Evolutionary conservation across 495 filamentous ascomycete species (phyloP), one percentile per base, ranked within the genome.

Genomic region (Xylaria sp.): DNA sequence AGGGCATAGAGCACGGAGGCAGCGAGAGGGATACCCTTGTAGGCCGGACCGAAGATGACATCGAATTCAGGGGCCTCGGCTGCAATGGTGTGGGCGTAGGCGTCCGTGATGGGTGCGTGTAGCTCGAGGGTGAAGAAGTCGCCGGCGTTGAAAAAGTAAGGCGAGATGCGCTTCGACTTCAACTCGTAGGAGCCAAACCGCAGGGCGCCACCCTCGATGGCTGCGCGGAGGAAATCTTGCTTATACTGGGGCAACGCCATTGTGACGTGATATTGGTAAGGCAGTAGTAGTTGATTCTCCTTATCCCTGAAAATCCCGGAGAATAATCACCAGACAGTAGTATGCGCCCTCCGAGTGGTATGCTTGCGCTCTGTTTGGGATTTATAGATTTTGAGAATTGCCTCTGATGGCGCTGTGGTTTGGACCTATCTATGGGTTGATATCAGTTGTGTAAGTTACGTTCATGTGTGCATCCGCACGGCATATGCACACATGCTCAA

Each of bases 81-180:
- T 2, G 83, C 77, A 57, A 97, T 90, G 61, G 93, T 88, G 57
- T 90, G 85, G 8, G 95, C 95, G 79, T 94, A 98, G 53, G 95
- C 93, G 53, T 87, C 84, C 67, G 90, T 86, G 71, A 96, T 89
- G 70, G 93, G 88, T 68, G 86, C 85, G 69, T 96, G 88, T 24
- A 97, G 88, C 70, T 89, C 83, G 33, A 89, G 91, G 29, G 88
- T 88, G 84, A 94, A 91, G 84, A 98, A 94, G 74, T 91, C 88
- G 41, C 93, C 93, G 21, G 94, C 93, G 81, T 96, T 97, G 90
- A 98, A 97, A 88, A 99, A 98, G 88, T 98, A 98, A n/a, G 96
- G 95, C 8, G 94, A 97, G 76, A 90, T 87, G 72, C 96, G 94
- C 74, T 92, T 91, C 67, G 95, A 97, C 82, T 99, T 99, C 72